Evolutionary conservation across 1,284 basidiomycete species (phyloP).

Genomic region (Tausonia pullulans): DNA sequence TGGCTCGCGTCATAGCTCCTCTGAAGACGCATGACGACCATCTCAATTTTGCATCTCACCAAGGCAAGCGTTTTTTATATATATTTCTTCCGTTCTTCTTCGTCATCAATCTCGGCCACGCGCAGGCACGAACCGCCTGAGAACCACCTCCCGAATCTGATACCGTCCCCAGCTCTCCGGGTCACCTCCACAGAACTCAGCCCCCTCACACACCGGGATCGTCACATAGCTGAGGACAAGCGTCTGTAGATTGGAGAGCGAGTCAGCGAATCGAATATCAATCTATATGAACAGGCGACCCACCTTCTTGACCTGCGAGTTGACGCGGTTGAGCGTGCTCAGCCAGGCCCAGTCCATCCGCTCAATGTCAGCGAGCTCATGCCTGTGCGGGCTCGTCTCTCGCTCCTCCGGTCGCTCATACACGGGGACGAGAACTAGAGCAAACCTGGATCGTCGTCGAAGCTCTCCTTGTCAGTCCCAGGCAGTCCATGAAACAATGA

Average conservation of each 20-base stretch:
- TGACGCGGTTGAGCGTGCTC: conserved; percentile 91
- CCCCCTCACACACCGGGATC: conserved; percentile 46
- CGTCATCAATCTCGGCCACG: conserved; percentile 65
- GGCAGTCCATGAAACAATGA: background rate
- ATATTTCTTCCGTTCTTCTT: no score
- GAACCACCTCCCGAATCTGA: conserved; percentile 69
- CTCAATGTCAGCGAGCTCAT: conserved; percentile 44
- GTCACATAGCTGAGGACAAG: conserved; percentile 81
- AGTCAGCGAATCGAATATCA: background rate
- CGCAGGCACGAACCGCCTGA: conserved; percentile 79
- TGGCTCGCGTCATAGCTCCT: no score
- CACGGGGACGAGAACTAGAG: conserved; percentile 73
- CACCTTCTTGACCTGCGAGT: conserved; percentile 93
- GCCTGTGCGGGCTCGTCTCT: conserved; percentile 44
- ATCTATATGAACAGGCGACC: conserved; percentile 12
- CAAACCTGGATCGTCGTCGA: conserved; percentile 51
- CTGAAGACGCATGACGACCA: no score
- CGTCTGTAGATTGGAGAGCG: conserved; percentile 45
- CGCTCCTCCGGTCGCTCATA: conserved; percentile 73
- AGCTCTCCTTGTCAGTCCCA: background rate
- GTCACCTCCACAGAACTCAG: conserved; percentile 41
- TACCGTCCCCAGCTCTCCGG: conserved; percentile 63
- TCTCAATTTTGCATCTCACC: no score
- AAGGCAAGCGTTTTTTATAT: no score
- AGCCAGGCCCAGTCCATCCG: conserved; percentile 90